phyloP scores from a whole-genome alignment of 306 rosid genomes.

The Luffa acutangula region DNA sequence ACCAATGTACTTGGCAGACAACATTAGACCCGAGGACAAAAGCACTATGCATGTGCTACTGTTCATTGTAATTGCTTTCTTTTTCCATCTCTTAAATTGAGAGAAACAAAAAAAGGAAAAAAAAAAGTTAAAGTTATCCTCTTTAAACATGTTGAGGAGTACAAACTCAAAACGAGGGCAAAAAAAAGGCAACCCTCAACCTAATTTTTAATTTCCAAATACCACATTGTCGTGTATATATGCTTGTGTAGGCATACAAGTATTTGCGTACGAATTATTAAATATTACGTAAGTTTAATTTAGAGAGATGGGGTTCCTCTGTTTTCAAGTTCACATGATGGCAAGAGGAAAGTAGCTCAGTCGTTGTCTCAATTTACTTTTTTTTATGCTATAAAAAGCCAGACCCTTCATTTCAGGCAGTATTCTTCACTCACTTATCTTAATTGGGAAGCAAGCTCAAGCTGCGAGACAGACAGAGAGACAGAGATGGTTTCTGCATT shows the following conservation, averaged over 20 bases:
- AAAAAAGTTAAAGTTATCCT: background rate
- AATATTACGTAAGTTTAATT: background rate
- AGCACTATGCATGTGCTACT: background rate
- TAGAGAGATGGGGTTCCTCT: background rate
- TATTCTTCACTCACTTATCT: constrained; percentile 18
- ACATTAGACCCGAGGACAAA: constrained; percentile 1
- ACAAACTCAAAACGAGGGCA: background rate
- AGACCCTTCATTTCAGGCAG: constrained; percentile 9
- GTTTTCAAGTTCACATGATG: constrained; percentile 16
- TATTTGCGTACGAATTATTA: constrained; percentile 3
- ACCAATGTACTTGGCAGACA: constrained; percentile 6
- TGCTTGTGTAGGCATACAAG: background rate
- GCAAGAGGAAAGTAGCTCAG: constrained; percentile 24
- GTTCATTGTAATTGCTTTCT: background rate
- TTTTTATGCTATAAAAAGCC: constrained; percentile 37
- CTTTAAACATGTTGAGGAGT: background rate
- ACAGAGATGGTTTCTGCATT: constrained; percentile 43
- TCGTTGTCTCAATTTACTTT: background rate
- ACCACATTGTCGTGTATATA: background rate
- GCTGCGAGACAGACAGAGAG: background rate
- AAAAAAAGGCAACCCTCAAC: background rate
- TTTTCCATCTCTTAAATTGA: background rate
- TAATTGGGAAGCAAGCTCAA: constrained; percentile 8
- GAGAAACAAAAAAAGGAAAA: background rate
- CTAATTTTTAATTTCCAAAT: background rate